Conservation (phyloP, 208 protist species). For the Trypanosoma boissoni region DNA sequence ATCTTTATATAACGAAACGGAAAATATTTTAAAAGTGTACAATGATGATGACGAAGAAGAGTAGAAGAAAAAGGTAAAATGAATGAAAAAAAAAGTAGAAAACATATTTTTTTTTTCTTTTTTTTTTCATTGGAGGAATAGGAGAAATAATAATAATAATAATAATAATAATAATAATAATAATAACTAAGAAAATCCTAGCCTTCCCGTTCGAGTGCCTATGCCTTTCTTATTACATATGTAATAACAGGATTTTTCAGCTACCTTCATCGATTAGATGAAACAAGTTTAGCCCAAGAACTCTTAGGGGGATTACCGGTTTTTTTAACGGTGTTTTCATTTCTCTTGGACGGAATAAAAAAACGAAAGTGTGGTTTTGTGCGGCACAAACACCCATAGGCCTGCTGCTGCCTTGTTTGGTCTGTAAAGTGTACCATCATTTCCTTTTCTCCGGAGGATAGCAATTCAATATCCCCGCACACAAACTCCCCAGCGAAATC, state of each 20-base stretch:
- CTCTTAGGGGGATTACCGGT: not conserved
- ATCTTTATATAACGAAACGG: too few species aligned
- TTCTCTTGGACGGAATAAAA: constrained; percentile 8
- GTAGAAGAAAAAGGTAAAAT: not conserved
- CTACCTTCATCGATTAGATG: not conserved
- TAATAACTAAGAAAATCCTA: constrained; percentile 8
- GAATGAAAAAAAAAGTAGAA: not conserved
- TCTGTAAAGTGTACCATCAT: constrained; percentile 15
- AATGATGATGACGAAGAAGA: too few species aligned
- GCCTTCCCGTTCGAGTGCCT: too few species aligned
- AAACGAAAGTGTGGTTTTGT: constrained; percentile 20
- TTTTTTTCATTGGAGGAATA: too few species aligned
- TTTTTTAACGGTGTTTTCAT: not conserved
- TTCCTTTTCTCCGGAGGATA: not conserved
- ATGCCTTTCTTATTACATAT: not conserved
- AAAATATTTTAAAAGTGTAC: too few species aligned
- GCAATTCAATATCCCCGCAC: constrained; percentile 30
- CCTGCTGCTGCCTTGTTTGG: constrained; percentile 12
- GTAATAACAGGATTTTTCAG: too few species aligned
- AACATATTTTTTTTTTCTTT: too few species aligned
- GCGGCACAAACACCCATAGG: constrained; percentile 8
- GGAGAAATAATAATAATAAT: constrained; percentile 1
- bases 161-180: constrained; percentile 9
- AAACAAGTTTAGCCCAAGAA: not conserved
- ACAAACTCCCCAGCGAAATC: constrained; percentile 51